A percentile compares a stretch with the other conserved stretches of the same genome.
phyloP scores from a whole-genome alignment of 148 eudicot genomes.

The Rhododendron williamsianum region DNA sequence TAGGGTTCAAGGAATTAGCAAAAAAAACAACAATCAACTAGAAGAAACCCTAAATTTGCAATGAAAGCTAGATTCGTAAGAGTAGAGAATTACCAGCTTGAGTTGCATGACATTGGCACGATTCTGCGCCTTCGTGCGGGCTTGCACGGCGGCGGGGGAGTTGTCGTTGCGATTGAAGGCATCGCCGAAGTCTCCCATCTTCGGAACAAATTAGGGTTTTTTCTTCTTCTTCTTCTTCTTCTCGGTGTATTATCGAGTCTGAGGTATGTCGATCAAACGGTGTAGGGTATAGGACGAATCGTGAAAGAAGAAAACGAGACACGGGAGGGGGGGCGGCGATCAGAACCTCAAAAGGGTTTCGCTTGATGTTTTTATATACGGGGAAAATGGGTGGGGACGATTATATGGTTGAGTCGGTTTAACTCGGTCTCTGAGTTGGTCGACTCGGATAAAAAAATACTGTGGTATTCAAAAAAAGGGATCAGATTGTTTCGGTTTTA shows the following conservation, averaged over 20 bases:
- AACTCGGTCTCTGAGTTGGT: neutral
- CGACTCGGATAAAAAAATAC: neutral
- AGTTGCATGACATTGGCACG: conserved; percentile 82
- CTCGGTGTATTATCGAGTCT: neutral
- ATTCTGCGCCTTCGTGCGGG: conserved; percentile 76
- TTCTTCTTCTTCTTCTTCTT: neutral
- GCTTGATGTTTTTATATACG: neutral
- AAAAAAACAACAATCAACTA: neutral
- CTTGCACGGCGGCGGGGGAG: conserved; percentile 53
- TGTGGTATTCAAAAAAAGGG: too few relatives aligned
- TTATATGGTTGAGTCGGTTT: neutral
- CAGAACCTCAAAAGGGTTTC: conserved; percentile 18
- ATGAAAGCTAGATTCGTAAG: neutral
- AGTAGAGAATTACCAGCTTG: conserved; percentile 45
- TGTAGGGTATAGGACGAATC: neutral
- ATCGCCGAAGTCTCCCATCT: conserved; percentile 67
- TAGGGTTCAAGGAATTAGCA: conserved; percentile 8
- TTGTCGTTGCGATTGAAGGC: conserved; percentile 72
- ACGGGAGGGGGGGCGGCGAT: neutral
- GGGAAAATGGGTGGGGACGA: neutral
- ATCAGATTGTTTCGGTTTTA: too few relatives aligned
- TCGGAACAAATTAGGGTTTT: conserved; percentile 19
- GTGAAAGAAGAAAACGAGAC: neutral
- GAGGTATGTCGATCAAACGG: conserved; percentile 19
- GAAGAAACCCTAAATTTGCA: neutral